Percentiles rank a stretch among this genome's conserved stretches.
phyloP scores from a whole-genome alignment of 2,329 filamentous ascomycete species.

The Cucurbitaria berberidis region DNA sequence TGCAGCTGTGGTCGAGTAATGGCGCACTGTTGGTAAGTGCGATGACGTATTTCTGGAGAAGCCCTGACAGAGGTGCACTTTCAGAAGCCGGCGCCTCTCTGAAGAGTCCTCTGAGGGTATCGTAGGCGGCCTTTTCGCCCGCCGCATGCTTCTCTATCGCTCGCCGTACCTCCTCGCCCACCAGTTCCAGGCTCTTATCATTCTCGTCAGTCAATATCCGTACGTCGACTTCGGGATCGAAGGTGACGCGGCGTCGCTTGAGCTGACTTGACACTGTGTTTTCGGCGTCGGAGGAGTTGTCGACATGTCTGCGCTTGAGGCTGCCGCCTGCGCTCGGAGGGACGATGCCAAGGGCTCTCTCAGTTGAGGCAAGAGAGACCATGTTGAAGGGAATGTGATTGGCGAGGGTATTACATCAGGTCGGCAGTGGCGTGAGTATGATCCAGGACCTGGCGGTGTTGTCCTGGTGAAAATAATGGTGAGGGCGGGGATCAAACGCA shows the following conservation, averaged over 20 bases:
- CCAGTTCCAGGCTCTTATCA: slow-evolving; percentile 62
- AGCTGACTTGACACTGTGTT: slow-evolving; percentile 41
- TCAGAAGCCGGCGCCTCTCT: slow-evolving; percentile 54
- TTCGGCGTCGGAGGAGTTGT: slow-evolving; percentile 39
- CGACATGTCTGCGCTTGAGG: slow-evolving; percentile 48
- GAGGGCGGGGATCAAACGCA: slow-evolving; percentile 21
- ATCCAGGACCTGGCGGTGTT: slow-evolving; percentile 1
- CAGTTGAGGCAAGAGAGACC: slow-evolving; percentile 48
- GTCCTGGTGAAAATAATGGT: slow-evolving; percentile 15
- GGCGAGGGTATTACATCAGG: slow-evolving; percentile 37
- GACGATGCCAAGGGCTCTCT: slow-evolving; percentile 34
- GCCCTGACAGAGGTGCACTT: slow-evolving; percentile 58
- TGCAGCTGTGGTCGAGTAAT: slow-evolving; percentile 62
- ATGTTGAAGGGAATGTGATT: slow-evolving; percentile 28
- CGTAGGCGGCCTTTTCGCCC: slow-evolving; percentile 63
- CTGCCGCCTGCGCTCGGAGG: slow-evolving; percentile 40
- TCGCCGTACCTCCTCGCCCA: slow-evolving; percentile 66
- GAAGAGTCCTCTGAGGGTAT: slow-evolving; percentile 62
- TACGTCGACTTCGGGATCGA: slow-evolving; percentile 56
- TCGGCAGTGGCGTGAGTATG: slow-evolving; percentile 6
- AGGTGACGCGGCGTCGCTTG: slow-evolving; percentile 57
- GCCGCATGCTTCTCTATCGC: slow-evolving; percentile 61
- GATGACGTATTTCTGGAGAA: slow-evolving; percentile 64
- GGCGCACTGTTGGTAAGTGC: slow-evolving; percentile 65
- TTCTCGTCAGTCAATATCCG: slow-evolving; percentile 51